Evolutionary conservation across 2,329 filamentous ascomycete genomes (phyloP).

Genomic region (Colletotrichum scovillei): DNA sequence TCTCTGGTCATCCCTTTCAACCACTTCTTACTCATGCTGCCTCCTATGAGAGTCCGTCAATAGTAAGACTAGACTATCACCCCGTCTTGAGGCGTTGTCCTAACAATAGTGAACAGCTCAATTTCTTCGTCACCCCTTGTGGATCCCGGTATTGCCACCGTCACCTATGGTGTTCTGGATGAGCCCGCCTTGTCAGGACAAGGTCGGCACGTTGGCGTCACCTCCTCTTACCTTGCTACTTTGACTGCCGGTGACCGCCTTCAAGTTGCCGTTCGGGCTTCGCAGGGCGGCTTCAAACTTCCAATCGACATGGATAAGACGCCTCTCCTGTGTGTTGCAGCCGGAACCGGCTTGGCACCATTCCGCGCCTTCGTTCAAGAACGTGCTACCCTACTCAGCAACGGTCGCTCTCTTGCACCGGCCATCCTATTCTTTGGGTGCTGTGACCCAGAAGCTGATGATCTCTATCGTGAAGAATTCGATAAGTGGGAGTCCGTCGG

Average conservation of each 20-base stretch:
- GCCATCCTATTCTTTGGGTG: conserved; percentile 63
- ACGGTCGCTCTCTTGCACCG: conserved; percentile 48
- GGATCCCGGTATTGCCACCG: conserved; percentile 63
- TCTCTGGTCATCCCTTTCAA: conserved; percentile 65
- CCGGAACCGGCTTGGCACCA: conserved; percentile 96
- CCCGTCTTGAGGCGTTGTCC: not conserved
- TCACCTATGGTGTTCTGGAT: conserved; percentile 73
- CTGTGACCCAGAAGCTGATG: conserved; percentile 56
- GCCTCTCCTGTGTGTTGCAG: conserved; percentile 84
- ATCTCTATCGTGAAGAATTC: conserved; percentile 57
- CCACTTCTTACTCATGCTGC: conserved; percentile 72
- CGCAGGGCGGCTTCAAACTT: conserved; percentile 75
- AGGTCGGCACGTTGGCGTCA: conserved; percentile 67
- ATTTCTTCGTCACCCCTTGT: conserved; percentile 77
- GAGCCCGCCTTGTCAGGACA: conserved; percentile 60
- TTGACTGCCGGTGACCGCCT: conserved; percentile 56
- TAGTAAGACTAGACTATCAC: conserved; percentile 39
- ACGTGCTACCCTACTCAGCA: conserved; percentile 74
- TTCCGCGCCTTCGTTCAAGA: conserved; percentile 99
- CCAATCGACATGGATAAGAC: conserved; percentile 91
- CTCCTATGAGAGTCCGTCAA: conserved; percentile 64
- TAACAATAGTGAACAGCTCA: conserved; percentile 49
- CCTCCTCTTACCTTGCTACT: conserved; percentile 68
- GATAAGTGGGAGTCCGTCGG: conserved; percentile 58
- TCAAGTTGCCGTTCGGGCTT: conserved; percentile 60